These are phyloP conservation scores for Aspergillus sp. DNA, from an alignment of 2,329 filamentous ascomycete species.

Conservation along the genomic window DNA sequence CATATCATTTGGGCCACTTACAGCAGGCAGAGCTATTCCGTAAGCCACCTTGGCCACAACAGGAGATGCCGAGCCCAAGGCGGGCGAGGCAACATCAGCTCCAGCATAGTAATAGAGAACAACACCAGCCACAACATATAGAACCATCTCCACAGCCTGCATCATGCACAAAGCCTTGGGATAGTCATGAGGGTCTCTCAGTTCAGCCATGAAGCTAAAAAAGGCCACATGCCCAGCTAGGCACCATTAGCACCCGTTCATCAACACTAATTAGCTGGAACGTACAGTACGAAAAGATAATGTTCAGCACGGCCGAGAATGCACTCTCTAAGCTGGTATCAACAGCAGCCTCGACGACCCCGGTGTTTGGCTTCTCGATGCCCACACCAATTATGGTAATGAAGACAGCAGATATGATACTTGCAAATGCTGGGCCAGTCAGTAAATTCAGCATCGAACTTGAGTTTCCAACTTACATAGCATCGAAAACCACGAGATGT, in stretches of 20 bases:
- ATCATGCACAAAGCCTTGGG: constrained; percentile 58
- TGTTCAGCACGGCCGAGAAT: constrained; percentile 61
- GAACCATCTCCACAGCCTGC: constrained; percentile 52
- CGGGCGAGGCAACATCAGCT: constrained; percentile 55
- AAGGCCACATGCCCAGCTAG: constrained; percentile 57
- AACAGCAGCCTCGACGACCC: constrained; percentile 5
- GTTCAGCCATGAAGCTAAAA: constrained; percentile 61
- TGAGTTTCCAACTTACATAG: constrained; percentile 25
- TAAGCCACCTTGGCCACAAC: constrained; percentile 59
- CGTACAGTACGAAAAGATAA: constrained; percentile 58
- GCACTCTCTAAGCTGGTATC: constrained; percentile 35
- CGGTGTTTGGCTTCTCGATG: constrained; percentile 38
- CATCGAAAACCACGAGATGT: constrained; percentile 56
- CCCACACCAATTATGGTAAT: constrained; percentile 63
- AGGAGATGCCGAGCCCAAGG: constrained; percentile 57
- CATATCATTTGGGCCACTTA: too few species aligned
- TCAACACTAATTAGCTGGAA: background rate
- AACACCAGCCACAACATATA: constrained; percentile 61
- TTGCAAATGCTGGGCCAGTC: constrained; percentile 45
- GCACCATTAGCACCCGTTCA: background rate
- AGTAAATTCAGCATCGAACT: too few species aligned
- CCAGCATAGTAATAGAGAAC: constrained; percentile 66
- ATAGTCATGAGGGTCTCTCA: constrained; percentile 55
- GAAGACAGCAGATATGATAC: constrained; percentile 57
- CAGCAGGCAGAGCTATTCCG: constrained; percentile 61